Evolutionary conservation across 768 basidiomycete genomes (phyloP), one percentile per base, ranked within the genome.

Genomic region (Leucosporidium scottii): DNA sequence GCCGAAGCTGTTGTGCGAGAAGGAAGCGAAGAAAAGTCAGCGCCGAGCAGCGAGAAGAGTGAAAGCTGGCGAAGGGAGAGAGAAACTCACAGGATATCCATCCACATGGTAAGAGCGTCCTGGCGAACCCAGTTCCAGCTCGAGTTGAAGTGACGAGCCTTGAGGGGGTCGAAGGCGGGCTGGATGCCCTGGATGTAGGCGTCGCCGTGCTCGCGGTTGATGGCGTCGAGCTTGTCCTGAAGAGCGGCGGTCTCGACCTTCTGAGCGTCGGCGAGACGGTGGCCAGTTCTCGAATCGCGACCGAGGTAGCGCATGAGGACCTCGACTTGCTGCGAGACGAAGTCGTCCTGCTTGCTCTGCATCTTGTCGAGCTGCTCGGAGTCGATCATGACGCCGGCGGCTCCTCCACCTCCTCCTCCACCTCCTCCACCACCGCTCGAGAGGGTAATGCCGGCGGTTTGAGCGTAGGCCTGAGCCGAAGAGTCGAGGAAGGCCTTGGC

Each of bases 111-210:
- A 31, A 98, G 82, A 21, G 93, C 91, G 69, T 96, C 93, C 80
- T 99, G 96, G 68, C 94, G 87, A 55, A 89, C 94, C 96, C 96
- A 99, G 77, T 99, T 99, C 96, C 94, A 99, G 9, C 89, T 92
- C 3, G 94, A 98, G 77, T 98, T 93, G 82, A 99, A 98, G 77
- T 88, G 93, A 56, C 96, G 90, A 18, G 93, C 96, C 80, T 99
- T 98, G 75, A 97, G 82, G 3, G 90, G 87, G 76, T 94, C 91
- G 79, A 99, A 99, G 66, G 85, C 83, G 15, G 96, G 96, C 76
- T 93, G 89, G 68, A 98, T 93, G 54, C 96, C 96, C 39, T 93
- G 88, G 67, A 98, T 82, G 79, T 99, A 99, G 0, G 82, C 78
- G 65, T 98, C 93, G 34, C 96, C 96, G 73, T 99, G 96, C 77